phyloP scores from a whole-genome alignment of 2,329 filamentous ascomycete genomes.

The Aspergillus vadensis region DNA sequence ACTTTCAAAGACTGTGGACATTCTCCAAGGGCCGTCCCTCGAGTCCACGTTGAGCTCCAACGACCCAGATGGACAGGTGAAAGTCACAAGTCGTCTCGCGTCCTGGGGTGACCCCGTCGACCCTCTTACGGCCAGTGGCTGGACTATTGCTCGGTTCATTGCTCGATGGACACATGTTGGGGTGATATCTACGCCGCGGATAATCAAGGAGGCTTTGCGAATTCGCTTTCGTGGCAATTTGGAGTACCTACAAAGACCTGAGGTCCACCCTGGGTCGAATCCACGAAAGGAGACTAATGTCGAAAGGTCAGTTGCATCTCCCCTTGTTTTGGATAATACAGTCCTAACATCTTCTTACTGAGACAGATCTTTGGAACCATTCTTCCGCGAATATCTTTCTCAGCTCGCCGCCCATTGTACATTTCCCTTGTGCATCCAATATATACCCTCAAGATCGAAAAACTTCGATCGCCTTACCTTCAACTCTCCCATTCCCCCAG shows the following conservation, averaged over 20 bases:
- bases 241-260: constrained; percentile 13
- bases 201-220: constrained; percentile 15
- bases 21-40: neutral
- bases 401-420: neutral
- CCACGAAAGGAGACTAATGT: constrained; percentile 10
- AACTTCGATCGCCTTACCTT: neutral
- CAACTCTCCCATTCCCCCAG: neutral
- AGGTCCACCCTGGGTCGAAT: constrained; percentile 3
- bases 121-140: neutral
- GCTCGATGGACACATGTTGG: constrained; percentile 12
- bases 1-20: constrained; percentile 7
- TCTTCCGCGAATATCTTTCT: neutral
- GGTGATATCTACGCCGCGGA: constrained; percentile 3
- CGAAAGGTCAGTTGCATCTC: constrained; percentile 7
- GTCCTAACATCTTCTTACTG: neutral
- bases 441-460: neutral
- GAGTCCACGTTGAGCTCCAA: constrained; percentile 13
- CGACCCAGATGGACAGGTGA: constrained; percentile 7
- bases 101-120: constrained; percentile 12
- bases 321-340: neutral
- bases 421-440: neutral
- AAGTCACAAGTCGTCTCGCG: constrained; percentile 14
- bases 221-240: constrained; percentile 17
- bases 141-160: constrained; percentile 5
- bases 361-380: neutral